These are phyloP conservation scores for Epithele typhae DNA, from an alignment of 768 basidiomycete genomes.

Conservation along the genomic window DNA sequence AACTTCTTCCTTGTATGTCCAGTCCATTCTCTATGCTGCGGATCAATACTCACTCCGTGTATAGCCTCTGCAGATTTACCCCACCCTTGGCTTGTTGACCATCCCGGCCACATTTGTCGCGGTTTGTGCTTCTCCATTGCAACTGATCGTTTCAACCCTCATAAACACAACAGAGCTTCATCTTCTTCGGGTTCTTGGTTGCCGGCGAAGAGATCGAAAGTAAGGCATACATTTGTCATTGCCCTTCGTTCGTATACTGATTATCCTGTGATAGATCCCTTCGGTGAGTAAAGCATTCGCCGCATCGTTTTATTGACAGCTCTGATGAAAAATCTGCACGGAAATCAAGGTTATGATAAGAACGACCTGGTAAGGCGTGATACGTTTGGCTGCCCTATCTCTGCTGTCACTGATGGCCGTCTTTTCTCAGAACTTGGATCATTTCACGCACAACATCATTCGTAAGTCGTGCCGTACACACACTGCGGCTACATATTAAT, in stretches of 20 bases:
- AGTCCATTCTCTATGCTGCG: background rate
- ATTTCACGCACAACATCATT: slow-evolving; percentile 68
- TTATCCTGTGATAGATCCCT: slow-evolving; percentile 45
- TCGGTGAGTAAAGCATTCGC: slow-evolving; percentile 28
- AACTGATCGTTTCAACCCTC: background rate
- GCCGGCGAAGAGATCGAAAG: slow-evolving; percentile 76
- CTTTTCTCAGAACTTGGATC: slow-evolving; percentile 51
- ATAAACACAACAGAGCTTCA: slow-evolving; percentile 42
- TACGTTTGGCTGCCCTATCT: too few species aligned
- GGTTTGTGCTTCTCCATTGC: slow-evolving; percentile 29
- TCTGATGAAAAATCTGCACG: too few species aligned
- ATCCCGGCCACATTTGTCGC: slow-evolving; percentile 56
- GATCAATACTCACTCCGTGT: slow-evolving; percentile 6
- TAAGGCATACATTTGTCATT: slow-evolving; percentile 28
- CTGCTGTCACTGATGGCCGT: too few species aligned
- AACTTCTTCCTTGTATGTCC: slow-evolving; percentile 51
- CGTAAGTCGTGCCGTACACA: slow-evolving; percentile 32
- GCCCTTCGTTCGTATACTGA: too few species aligned
- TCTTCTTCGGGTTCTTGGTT: slow-evolving; percentile 71
- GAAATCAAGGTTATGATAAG: slow-evolving; percentile 52
- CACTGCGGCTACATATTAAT: background rate
- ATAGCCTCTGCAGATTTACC: slow-evolving; percentile 65
- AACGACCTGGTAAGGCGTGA: slow-evolving; percentile 65
- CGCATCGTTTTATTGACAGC: too few species aligned
- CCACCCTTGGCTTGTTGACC: slow-evolving; percentile 51